Base-by-base conservation (phyloP, 2,329 filamentous ascomycete genomes). In the Sporothrix brasiliensis region DNA sequence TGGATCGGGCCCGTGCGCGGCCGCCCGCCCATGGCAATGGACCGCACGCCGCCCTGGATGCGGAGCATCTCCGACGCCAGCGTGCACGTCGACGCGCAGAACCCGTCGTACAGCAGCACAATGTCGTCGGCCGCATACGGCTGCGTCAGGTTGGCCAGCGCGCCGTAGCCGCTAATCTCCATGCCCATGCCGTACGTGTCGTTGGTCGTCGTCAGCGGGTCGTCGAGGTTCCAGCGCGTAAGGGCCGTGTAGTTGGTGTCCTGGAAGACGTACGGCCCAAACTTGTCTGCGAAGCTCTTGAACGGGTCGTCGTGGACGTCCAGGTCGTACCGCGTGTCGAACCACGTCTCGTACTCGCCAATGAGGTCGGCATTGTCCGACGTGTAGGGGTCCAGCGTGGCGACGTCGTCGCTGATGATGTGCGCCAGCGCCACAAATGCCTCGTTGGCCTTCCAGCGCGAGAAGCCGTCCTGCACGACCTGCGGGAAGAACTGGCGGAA, bases 11-110 rank as follows among this genome's bases (percentile, higher is more conserved):
- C 79, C 0, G 81, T 75, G 13, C 79, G 78, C 0, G 89, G 85
- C 0, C 86, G 84, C 1, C 90, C 90, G 11, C 90, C 89, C n/a
- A 89, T 81, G 1, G 83, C 83, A 34, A 91, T 82, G 70, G 83
- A 85, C 75, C 84, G 84, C 1, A 89, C 84, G n/a, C 85, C 83
- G 30, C 70, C 75, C 70, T 76, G 74, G 61, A 75, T 73, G 52
- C 74, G 75, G 72, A 79, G 75, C 73, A 78, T 74, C 67, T 78
- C 77, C 19, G 75, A 75, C n/a, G 78, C 77, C 2, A 79, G 68
- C 1, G 76, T 73, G 72, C 78, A 79, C 7, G 78, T 75, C 0
- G 77, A 78, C 9, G 76, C 75, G 67, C 77, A 79, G 61, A 72
- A 69, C 56, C 77, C 78, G 70, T 79, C 77, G 67, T 85, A 83